Evolutionary conservation across 805 yeast species (phyloP), one percentile per base, ranked within the genome.

Genomic region (Metschnikowia vanudenii): DNA sequence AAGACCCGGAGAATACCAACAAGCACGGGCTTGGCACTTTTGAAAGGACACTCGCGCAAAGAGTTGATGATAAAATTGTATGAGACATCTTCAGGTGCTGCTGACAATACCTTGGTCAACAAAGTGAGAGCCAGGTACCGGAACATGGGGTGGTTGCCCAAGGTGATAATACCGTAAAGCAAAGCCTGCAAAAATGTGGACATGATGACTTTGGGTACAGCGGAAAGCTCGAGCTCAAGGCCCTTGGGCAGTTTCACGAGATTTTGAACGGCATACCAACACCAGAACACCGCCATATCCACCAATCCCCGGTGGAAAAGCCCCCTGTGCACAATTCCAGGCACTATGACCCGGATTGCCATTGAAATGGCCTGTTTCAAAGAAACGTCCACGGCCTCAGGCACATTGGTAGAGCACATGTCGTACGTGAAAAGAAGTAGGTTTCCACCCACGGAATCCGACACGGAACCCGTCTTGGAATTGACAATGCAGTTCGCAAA

Each of bases 1-100:
- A 89, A 70, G 54, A 84, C 88, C 61, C 85, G 88, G 58, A 89
- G 74, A 19, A 88, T 80, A 3, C 84, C 80, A 14, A 88, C 75
- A 31, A 81, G 65, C 3, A 81, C 81, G 19, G 84, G 73, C 54
- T 81, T 81, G 18, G 80, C 78, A 33, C 77, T 76, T 33, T 75
- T 80, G 58, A 75, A 80, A 1, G 94, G 91, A 58, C 92, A 85
- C 42, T 77, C 71, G 24, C 71, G 67, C 41, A 92, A 69, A 0
- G 89, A 74, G 58, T 88, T 89, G 19, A 73, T 59, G 13, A 88
- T 67, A 59, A 85, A 87, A 2, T 69, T 68, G 63, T 80, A 88
- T 0, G 85, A 65, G 11, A 73, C 64, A 1, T 69, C 68, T 49
- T 86, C 88, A 0, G 82, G 78, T 28, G 82, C 63, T 17, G 76